phyloP scores from a whole-genome alignment of 495 filamentous ascomycete species.

The Chaetomium tenue region DNA sequence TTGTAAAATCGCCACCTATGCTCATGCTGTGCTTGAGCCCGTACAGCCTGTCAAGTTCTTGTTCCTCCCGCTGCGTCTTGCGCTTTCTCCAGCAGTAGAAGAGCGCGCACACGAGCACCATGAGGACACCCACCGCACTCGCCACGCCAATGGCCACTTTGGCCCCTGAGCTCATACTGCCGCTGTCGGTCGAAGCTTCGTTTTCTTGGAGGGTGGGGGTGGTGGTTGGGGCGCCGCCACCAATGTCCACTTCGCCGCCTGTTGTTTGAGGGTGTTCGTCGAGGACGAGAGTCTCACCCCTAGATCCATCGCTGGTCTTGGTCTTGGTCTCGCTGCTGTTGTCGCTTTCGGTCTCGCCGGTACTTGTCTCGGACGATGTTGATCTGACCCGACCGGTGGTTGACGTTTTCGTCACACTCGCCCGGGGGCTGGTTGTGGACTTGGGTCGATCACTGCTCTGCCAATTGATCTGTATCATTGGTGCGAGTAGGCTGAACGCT shows the following conservation, averaged over 20 bases:
- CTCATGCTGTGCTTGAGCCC: constrained; percentile 25
- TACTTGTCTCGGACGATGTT: not conserved
- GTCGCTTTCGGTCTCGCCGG: constrained; percentile 9
- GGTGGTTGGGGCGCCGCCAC: not conserved
- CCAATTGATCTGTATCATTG: constrained; percentile 43
- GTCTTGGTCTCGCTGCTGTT: constrained; percentile 1
- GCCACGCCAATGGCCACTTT: constrained; percentile 32
- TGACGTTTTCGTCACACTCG: not conserved
- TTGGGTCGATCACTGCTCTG: constrained; percentile 32
- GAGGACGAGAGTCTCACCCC: constrained; percentile 20
- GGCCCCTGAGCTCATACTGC: constrained; percentile 8
- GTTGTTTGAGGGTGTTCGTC: constrained; percentile 11
- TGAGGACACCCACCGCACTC: constrained; percentile 23
- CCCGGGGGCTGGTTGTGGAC: not conserved
- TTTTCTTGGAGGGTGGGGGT: constrained; percentile 4
- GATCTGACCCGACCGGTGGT: not conserved
- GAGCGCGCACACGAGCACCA: constrained; percentile 21
- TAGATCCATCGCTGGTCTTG: not conserved
- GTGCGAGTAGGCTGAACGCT: constrained; percentile 33
- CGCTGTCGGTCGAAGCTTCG: not conserved
- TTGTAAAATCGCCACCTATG: constrained; percentile 20
- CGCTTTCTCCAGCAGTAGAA: constrained; percentile 32
- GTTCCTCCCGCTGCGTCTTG: constrained; percentile 26
- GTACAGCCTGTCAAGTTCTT: constrained; percentile 35
- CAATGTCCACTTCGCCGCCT: constrained; percentile 2